These are phyloP conservation scores for Gautieria morchelliformis DNA, from an alignment of 768 basidiomycete genomes.

Conservation along the genomic window DNA sequence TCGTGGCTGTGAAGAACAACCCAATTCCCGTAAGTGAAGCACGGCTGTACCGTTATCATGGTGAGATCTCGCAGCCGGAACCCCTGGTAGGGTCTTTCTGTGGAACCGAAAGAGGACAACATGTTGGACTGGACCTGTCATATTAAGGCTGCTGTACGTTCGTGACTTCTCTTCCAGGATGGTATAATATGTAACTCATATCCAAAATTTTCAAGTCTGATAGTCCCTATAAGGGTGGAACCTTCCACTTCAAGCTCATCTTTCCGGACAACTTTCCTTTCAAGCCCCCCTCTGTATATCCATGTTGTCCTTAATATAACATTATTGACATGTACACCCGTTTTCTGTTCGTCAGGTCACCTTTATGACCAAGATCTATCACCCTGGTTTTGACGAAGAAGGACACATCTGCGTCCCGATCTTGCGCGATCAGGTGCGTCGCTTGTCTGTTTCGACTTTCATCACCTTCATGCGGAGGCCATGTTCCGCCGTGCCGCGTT, in stretches of 20 bases:
- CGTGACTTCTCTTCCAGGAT: not conserved
- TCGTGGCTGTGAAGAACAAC: slow-evolving; percentile 46
- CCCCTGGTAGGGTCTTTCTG: slow-evolving; percentile 55
- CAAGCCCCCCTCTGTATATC: slow-evolving; percentile 67
- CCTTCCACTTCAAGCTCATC: slow-evolving; percentile 62
- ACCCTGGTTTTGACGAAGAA: slow-evolving; percentile 86
- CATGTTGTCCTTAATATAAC: not conserved
- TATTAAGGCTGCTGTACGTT: slow-evolving; percentile 63
- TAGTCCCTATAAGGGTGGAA: slow-evolving; percentile 78
- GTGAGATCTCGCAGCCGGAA: slow-evolving; percentile 1
- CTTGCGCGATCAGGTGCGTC: slow-evolving; percentile 68
- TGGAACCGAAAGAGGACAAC: slow-evolving; percentile 61
- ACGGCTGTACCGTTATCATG: slow-evolving; percentile 3
- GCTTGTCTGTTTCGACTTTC: not conserved
- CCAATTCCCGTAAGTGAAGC: slow-evolving; percentile 52
- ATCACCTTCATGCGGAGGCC: not conserved
- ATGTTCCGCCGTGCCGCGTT: not conserved
- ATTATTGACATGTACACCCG: not conserved
- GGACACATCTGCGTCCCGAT: slow-evolving; percentile 79
- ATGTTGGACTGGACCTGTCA: slow-evolving; percentile 69
- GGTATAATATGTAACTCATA: slow-evolving; percentile 3
- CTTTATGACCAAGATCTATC: slow-evolving; percentile 81
- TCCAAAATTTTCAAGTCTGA: slow-evolving; percentile 37
- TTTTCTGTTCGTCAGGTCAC: slow-evolving; percentile 43
- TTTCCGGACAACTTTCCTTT: slow-evolving; percentile 80